Base-by-base conservation (phyloP, 257 asterid species). In the Solanum chiquidenum region DNA sequence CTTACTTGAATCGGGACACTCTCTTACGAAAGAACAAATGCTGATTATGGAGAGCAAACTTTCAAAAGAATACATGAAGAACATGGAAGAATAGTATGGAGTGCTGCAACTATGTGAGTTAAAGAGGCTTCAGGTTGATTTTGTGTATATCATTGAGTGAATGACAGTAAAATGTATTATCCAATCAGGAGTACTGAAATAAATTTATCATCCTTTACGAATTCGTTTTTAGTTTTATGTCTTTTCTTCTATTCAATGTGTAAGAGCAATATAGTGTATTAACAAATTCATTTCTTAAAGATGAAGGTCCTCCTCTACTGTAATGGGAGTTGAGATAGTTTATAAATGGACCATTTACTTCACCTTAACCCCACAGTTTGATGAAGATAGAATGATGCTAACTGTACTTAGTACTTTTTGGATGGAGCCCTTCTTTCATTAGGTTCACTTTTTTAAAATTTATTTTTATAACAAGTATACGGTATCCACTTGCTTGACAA, bases 61-160 rank as follows among this genome's bases (percentile, higher is more conserved):
- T 85, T 94, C 99, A 23, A 95, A 94, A 93, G 99, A 96, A 90
- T 97, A 95, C 95, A 91, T 95, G 98, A 97, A 97, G 94, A 95
- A 97, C 91, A 92, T 97, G 85, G 94, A 93, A 87, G 95, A 93
- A 87, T 90, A 92, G 90, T 46, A 49, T 20, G 29, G 27, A 5
- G 34, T 76, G 83, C 83, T 76, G 83, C 60, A 76, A 82, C 44
- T 16, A 46, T 29, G 13, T 46, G 85, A 5, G n/a, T 27, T 44
- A 44, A 27, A 44, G 14, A 46, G 42, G 85, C 68, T 80, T 80
- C 66, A 46, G 27, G 27, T 46, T 80, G 52, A 16, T 44, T 80
- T 16, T 80, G 68, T 46, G 42, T 46, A 16, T 49, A 44, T 79
- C 40, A 25, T 82, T 49, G 44, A 49, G 23, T 80, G 85, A 79